phyloP scores from a whole-genome alignment of 352 stramenopile genomes.

The Globisporangium okanoganense region DNA sequence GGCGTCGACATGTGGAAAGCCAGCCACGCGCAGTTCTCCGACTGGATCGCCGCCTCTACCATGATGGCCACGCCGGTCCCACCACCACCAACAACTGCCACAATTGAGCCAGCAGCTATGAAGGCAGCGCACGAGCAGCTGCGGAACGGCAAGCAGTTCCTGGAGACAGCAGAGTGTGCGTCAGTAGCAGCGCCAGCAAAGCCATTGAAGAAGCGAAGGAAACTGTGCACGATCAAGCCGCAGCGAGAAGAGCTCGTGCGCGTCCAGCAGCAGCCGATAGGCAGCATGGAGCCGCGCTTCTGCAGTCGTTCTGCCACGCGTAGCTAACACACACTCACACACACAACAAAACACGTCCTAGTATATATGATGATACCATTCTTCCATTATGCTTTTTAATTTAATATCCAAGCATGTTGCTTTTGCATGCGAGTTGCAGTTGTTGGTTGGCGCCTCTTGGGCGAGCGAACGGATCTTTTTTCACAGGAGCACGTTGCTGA shows the following conservation, averaged over 20 bases:
- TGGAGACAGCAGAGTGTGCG: slow-evolving; percentile 13
- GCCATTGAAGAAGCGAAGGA: slow-evolving; percentile 12
- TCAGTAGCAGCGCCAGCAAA: neutral
- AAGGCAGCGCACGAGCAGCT: slow-evolving; percentile 37
- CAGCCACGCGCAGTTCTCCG: neutral
- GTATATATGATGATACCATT: slow-evolving; percentile 1
- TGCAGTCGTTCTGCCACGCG: slow-evolving; percentile 56
- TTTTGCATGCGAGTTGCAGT: neutral
- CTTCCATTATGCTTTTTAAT: slow-evolving; percentile 2
- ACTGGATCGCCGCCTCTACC: neutral
- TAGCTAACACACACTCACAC: slow-evolving; percentile 9
- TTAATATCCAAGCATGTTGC: neutral
- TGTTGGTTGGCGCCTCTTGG: neutral
- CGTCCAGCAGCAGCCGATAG: slow-evolving; percentile 2
- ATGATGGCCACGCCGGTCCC: neutral
- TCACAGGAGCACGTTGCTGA: neutral
- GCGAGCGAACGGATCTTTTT: neutral
- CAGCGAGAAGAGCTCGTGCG: slow-evolving; percentile 11
- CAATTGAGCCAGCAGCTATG: slow-evolving; percentile 46
- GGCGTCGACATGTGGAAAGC: neutral
- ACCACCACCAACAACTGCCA: slow-evolving; percentile 15
- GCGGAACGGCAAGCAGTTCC: slow-evolving; percentile 32
- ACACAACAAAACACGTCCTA: neutral
- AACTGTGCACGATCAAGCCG: slow-evolving; percentile 1
- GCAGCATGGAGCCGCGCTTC: slow-evolving; percentile 38